Evolutionary conservation across 176 grass and related monocot species (phyloP), one percentile per base, ranked within the genome.

Genomic region (Cenchrus fungigraminus): DNA sequence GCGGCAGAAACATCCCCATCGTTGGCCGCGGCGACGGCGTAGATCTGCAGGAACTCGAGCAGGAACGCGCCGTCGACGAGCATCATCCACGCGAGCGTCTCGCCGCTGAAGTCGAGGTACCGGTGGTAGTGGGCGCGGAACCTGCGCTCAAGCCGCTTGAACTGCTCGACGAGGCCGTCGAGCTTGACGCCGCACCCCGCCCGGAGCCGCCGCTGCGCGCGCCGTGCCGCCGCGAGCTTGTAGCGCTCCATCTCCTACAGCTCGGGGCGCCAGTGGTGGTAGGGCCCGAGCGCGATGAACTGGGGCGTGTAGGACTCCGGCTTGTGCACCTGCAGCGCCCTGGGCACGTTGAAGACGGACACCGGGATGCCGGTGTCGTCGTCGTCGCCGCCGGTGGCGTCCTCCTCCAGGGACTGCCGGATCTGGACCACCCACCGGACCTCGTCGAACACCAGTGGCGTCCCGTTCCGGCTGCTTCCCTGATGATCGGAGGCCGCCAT

Each of bases 11-110:
- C 56, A 0, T 15, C 74, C 6, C 43, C 43, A 2, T 71, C 68
- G 44, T 49, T n/a, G 15, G 68, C 63, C 2, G 66, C 56, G 8
- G 68, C 63, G 4, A 61, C 56, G 6, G 88, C 68, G 79, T 89
- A 94, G 22, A 92, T 85, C 76, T 94, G 90, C 20, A 97, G 50
- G 86, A 97, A 97, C 79, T 97, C 95, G 11, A 92, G 88, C 64
- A 97, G 75, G 86, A 97, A 97, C 9, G 95, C 91, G 37, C 86
- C 92, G 56, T 97, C 95, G 13, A 97, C 84, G 31, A 91, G 77
- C 95, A 97, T 92, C 92, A 97, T 92, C 94, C 95, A 97, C 8
- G 95, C 64, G 2, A 94, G 84, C 29, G 95, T 97, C 86, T 94
- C 92, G 45, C 92, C 88, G 71, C 77, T 87, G 81, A 92, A 92